Evolutionary conservation across 208 protist species (phyloP), one percentile per base, ranked within the genome.

Genomic region (Giardia duodenalis): DNA sequence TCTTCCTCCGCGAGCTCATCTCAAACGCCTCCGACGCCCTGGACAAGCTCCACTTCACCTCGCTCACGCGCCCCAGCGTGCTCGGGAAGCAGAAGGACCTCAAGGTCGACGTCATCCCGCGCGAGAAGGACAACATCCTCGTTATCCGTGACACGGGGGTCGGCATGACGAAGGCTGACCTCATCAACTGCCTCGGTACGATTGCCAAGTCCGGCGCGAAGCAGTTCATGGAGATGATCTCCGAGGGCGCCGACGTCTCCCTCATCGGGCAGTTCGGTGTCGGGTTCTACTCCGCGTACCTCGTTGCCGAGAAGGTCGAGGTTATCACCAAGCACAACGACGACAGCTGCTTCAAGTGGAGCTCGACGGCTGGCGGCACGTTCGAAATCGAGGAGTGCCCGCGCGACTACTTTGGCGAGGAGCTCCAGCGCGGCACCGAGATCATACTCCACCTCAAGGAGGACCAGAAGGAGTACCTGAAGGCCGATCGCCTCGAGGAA

Each of bases 231-330:
- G 97, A 99, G 95, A 97, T 97, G 44, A 95, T 99, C n/a, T 94
- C 96, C 93, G 48, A 87, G 39, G 96, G 95, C 92, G 97, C 97
- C 88, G 98, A 99, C 94, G 96, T 99, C 88, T 96, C 94, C 94
- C 98, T 99, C 96, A 99, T 99, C 94, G 98, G 98, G 93, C 98
- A 99, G 96, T 99, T 99, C 94, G 98, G 98, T 97, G 99, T 99
- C 45, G 99, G 99, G 94, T 99, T 99, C 95, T 99, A 99, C 96
- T 99, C 98, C 43, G 97, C 98, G 30, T 99, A 98, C 95, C 97
- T 99, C 22, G 98, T 99, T 47, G 97, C 98, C 48, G 97, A 99
- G 94, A 95, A 95, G 46, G 98, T 99, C 46, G 95, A 95, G 0
- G 98, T 99, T n/a, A 95, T 95, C 67, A 97, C 97, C 90, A 99